Evolutionary conservation across 2,329 filamentous ascomycete genomes (phyloP).

Genomic region (Monosporascus sp.): DNA sequence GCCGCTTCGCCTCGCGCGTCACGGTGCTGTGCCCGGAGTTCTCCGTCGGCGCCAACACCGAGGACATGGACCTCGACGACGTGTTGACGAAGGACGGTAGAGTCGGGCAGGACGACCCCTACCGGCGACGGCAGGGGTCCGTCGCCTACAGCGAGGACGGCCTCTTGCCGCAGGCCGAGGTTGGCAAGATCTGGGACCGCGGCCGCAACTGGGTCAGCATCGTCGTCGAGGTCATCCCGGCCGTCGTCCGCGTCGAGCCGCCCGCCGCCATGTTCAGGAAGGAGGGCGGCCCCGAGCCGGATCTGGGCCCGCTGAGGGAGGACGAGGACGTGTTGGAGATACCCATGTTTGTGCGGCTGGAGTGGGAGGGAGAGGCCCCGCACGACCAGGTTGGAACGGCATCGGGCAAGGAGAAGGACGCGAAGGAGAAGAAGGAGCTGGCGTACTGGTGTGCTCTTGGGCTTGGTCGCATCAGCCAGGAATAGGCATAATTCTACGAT

Average conservation of each 20-base stretch:
- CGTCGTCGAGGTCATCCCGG: conserved; percentile 80
- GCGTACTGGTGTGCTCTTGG: conserved; percentile 96
- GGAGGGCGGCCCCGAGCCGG: conserved; percentile 31
- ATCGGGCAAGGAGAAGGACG: conserved; percentile 50
- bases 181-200: conserved; percentile 93
- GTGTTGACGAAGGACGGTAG: conserved; percentile 58
- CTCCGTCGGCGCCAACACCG: conserved; percentile 89
- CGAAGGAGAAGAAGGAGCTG: conserved; percentile 76
- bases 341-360: conserved; percentile 85
- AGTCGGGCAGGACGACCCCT: background rate
- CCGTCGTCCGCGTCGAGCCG: conserved; percentile 41
- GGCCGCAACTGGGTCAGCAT: conserved; percentile 94
- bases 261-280: conserved; percentile 21
- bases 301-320: conserved; percentile 45
- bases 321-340: conserved; percentile 74
- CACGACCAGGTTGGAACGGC: conserved; percentile 58
- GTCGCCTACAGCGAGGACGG: conserved; percentile 28
- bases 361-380: conserved; percentile 72
- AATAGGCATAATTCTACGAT: conserved; percentile 34
- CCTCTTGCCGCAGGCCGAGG: conserved; percentile 60
- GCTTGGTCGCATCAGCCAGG: conserved; percentile 68
- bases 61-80: conserved; percentile 78
- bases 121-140: conserved; percentile 30
- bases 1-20: conserved; percentile 70
- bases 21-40: conserved; percentile 94